A percentile compares a stretch with the other conserved stretches of the same genome.
These are phyloP conservation scores for Fusarium sp. DNA, from an alignment of 2,329 filamentous ascomycete species.

Conservation along the genomic window DNA sequence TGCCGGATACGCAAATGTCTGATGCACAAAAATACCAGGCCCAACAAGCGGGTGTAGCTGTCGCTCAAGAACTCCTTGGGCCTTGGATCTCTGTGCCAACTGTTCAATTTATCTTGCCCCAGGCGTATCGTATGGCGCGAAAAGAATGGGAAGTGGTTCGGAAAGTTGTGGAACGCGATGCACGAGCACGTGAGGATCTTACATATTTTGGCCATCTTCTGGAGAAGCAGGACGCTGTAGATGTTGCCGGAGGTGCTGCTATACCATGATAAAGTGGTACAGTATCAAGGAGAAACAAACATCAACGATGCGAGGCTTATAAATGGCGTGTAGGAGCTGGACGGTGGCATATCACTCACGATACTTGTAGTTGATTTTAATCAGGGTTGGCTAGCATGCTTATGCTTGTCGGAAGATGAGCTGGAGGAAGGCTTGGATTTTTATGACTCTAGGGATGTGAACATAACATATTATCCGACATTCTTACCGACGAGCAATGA, in stretches of 20 bases:
- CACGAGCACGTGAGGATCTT: conserved; percentile 70
- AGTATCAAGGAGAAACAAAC: conserved; percentile 2
- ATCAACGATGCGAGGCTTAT: conserved; percentile 3
- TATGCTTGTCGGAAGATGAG: conserved; percentile 7
- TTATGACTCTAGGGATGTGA: conserved; percentile 10
- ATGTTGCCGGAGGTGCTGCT: conserved; percentile 22
- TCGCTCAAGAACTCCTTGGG: conserved; percentile 72
- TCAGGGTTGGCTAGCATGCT: conserved; percentile 1
- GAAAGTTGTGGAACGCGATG: conserved; percentile 72
- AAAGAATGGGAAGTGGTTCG: conserved; percentile 78
- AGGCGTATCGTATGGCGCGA: conserved; percentile 73
- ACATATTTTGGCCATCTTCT: conserved; percentile 64
- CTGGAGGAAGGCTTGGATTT: conserved; percentile 22
- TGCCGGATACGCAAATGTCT: conserved; percentile 37
- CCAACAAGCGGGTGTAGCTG: conserved; percentile 62
- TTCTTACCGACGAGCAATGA: background rate
- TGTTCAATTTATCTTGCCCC: conserved; percentile 73
- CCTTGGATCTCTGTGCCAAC: conserved; percentile 69
- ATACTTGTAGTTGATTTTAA: background rate
- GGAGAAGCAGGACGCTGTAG: conserved; percentile 56
- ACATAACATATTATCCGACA: background rate
- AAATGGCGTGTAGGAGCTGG: conserved; percentile 18
- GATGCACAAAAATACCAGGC: conserved; percentile 53
- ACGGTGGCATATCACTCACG: conserved; percentile 3
- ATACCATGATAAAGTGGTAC: conserved; percentile 13